phyloP scores from a whole-genome alignment of 176 grass and related monocot genomes.

The Elaeis guineensis region DNA sequence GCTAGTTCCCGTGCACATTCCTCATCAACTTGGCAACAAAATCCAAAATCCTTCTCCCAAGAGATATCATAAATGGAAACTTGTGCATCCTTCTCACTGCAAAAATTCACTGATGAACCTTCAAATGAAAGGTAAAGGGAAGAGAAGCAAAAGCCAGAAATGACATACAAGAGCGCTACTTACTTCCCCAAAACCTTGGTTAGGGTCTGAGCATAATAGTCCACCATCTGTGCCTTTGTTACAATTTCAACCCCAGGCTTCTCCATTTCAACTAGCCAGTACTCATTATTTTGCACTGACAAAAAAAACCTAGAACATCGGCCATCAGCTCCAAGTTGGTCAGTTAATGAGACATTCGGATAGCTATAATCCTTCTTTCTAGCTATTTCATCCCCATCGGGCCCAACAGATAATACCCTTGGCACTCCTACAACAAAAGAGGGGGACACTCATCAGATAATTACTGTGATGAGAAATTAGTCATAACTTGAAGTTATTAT shows the following conservation, averaged over 20 bases:
- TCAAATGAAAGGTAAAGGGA: background rate
- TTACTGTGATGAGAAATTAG: background rate
- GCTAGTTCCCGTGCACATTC: background rate
- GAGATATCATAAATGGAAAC: background rate
- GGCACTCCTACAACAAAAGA: background rate
- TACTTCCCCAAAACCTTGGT: background rate
- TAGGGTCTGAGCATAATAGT: background rate
- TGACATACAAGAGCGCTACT: background rate
- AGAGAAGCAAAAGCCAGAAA: background rate
- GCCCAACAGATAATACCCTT: background rate
- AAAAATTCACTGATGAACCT: background rate
- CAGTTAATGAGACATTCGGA: background rate
- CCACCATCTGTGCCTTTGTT: background rate
- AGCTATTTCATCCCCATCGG: background rate
- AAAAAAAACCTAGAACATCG: background rate
- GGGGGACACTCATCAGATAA: background rate
- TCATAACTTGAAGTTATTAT: background rate
- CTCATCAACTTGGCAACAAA: slow-evolving; percentile 1
- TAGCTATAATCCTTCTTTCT: background rate
- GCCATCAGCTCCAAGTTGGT: background rate
- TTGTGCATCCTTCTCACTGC: slow-evolving; percentile 3
- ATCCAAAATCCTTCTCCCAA: background rate
- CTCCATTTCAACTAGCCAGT: slow-evolving; percentile 1
- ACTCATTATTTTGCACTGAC: background rate
- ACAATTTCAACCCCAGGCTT: background rate